Conservation (phyloP, 768 basidiomycete species). For the Suillus tomentosus region DNA sequence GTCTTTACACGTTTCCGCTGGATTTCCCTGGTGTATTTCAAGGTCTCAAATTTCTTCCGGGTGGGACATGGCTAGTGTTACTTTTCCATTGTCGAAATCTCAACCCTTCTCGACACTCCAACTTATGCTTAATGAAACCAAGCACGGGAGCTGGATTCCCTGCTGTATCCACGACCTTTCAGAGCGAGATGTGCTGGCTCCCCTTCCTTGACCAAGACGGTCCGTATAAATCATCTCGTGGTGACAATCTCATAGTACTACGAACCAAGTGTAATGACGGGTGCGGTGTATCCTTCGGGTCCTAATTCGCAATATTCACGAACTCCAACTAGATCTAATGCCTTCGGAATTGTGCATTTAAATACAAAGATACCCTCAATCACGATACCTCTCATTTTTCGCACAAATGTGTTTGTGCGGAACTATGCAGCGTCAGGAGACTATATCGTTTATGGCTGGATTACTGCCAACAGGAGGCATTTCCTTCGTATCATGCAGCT, state of each 20-base stretch:
- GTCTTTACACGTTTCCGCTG: constrained; percentile 29
- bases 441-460: constrained; percentile 29
- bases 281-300: constrained; percentile 17
- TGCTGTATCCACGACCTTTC: constrained; percentile 25
- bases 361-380: constrained; percentile 30
- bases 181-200: constrained; percentile 34
- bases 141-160: constrained; percentile 11
- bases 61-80: constrained; percentile 31
- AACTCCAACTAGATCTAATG: constrained; percentile 7
- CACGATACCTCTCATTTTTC: constrained; percentile 27
- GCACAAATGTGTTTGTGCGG: constrained; percentile 26
- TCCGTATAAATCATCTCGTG: constrained; percentile 34
- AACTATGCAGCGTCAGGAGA: constrained; percentile 23
- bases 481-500: constrained; percentile 33
- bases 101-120: constrained; percentile 32
- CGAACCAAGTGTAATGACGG: constrained; percentile 29
- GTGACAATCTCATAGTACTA: constrained; percentile 30
- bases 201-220: constrained; percentile 21
- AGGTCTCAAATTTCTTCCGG: constrained; percentile 32
- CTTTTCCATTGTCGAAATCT: constrained; percentile 34
- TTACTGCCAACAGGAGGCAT: constrained; percentile 26
- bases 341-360: constrained; percentile 30
- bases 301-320: background rate
- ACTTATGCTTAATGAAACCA: constrained; percentile 30
- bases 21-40: constrained; percentile 34